These are phyloP conservation scores for Fusarium keratoplasticum DNA, from an alignment of 2,329 filamentous ascomycete species.

Conservation along the genomic window DNA sequence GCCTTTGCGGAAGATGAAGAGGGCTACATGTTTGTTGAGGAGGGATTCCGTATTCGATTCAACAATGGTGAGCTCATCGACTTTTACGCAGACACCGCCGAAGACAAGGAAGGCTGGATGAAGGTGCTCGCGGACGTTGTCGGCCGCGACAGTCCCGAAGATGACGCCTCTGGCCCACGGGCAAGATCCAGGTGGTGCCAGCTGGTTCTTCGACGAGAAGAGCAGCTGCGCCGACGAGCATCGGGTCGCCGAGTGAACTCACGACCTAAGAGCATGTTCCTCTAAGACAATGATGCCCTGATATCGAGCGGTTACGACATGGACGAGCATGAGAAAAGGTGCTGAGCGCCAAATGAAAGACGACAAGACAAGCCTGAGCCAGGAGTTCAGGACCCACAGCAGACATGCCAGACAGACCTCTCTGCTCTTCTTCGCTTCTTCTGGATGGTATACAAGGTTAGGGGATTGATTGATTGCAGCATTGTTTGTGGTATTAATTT, in stretches of 20 bases:
- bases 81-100: conserved; percentile 92
- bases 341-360: conserved; percentile 36
- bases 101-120: conserved; percentile 96
- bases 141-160: conserved; percentile 65
- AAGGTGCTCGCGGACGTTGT: conserved; percentile 81
- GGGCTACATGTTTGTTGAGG: conserved; percentile 99
- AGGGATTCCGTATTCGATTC: conserved; percentile 98
- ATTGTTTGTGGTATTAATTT: conserved; percentile 41
- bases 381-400: conserved; percentile 41
- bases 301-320: conserved; percentile 14
- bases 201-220: conserved; percentile 72
- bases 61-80: conserved; percentile 98
- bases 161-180: conserved; percentile 56
- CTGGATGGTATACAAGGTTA: conserved; percentile 34
- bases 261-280: conserved; percentile 68
- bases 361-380: conserved; percentile 38
- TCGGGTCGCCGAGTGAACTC: conserved; percentile 66
- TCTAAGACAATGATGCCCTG: conserved; percentile 49
- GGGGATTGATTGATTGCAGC: conserved; percentile 25
- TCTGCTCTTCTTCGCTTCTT: conserved; percentile 37
- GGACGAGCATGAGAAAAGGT: conserved; percentile 38
- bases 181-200: conserved; percentile 74
- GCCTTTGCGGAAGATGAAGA: conserved; percentile 98
- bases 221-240: conserved; percentile 65
- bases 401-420: conserved; percentile 38